These are phyloP conservation scores for Pseudopyrenochaeta lycopersici DNA, from an alignment of 2,329 filamentous ascomycete genomes.

Conservation along the genomic window DNA sequence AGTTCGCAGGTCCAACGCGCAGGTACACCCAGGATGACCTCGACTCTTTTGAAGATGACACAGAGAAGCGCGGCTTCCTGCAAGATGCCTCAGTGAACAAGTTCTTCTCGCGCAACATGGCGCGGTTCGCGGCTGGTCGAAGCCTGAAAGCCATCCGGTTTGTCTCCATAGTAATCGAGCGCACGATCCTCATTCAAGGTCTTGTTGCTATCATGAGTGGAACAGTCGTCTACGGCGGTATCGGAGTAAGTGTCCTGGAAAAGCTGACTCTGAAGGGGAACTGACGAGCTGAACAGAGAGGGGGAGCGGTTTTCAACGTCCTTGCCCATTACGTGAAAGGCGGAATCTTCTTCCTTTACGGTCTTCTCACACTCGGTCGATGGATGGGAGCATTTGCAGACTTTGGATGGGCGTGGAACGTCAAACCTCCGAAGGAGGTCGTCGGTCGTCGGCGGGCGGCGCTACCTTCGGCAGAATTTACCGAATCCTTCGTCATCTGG, in stretches of 20 bases:
- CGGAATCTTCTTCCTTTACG: conserved; percentile 93
- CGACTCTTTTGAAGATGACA: conserved; percentile 58
- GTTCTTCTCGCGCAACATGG: conserved; percentile 64
- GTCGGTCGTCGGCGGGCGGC: conserved; percentile 69
- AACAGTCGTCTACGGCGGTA: conserved; percentile 78
- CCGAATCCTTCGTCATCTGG: conserved; percentile 89
- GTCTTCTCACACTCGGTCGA: conserved; percentile 83
- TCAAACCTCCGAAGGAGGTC: conserved; percentile 69
- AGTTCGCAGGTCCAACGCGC: conserved; percentile 49
- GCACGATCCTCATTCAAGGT: conserved; percentile 78
- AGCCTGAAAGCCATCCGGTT: conserved; percentile 67
- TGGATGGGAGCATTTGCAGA: conserved; percentile 92
- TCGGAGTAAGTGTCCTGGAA: conserved; percentile 72
- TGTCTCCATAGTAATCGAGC: conserved; percentile 74
- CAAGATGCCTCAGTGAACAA: conserved; percentile 57
- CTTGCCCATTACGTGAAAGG: conserved; percentile 95
- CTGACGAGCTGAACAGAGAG: conserved; percentile 62
- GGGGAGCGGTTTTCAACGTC: conserved; percentile 76
- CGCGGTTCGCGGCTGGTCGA: conserved; percentile 62
- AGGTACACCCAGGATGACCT: conserved; percentile 51
- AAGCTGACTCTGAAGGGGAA: background rate
- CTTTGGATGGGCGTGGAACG: conserved; percentile 94
- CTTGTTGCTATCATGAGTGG: conserved; percentile 78
- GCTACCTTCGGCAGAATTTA: conserved; percentile 82
- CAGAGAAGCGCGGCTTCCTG: conserved; percentile 58